A percentile compares a stretch with the other conserved stretches of the same genome.
Evolutionary conservation across 495 filamentous ascomycete genomes (phyloP).

Genomic region (Aspergillus ellipticus): DNA sequence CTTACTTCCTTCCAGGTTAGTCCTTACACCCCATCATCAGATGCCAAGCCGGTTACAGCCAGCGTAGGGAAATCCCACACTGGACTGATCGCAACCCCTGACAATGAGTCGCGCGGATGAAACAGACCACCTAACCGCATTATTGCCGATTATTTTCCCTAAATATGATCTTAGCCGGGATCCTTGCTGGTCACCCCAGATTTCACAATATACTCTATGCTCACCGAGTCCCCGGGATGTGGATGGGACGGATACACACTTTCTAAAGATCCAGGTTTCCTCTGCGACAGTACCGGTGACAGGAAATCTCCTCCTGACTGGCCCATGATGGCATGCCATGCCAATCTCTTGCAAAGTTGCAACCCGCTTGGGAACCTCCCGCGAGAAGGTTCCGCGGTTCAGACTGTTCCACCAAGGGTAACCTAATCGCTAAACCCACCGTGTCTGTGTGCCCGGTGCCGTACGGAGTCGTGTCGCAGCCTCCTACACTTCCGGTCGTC

Average conservation of each 20-base stretch:
- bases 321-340: constrained; percentile 3
- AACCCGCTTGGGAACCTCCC: constrained; percentile 20
- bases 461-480: constrained; percentile 6
- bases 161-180: background rate
- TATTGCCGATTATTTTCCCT: background rate
- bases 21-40: background rate
- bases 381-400: constrained; percentile 21
- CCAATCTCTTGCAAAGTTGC: background rate
- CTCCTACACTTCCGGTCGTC: constrained; percentile 5
- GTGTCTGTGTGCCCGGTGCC: constrained; percentile 6
- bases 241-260: too few relatives aligned
- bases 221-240: too few relatives aligned
- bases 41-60: background rate
- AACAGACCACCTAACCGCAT: background rate
- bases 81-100: background rate
- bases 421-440: constrained; percentile 15
- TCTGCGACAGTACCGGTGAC: background rate
- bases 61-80: background rate
- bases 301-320: background rate
- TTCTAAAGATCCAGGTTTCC: background rate
- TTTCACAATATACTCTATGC: background rate
- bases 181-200: background rate
- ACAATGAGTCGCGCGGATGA: background rate
- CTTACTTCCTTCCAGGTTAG: too few relatives aligned
- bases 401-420: constrained; percentile 15